Evolutionary conservation across 441 rosid genomes (phyloP).

Genomic region (Pelargonium fulgidum): DNA sequence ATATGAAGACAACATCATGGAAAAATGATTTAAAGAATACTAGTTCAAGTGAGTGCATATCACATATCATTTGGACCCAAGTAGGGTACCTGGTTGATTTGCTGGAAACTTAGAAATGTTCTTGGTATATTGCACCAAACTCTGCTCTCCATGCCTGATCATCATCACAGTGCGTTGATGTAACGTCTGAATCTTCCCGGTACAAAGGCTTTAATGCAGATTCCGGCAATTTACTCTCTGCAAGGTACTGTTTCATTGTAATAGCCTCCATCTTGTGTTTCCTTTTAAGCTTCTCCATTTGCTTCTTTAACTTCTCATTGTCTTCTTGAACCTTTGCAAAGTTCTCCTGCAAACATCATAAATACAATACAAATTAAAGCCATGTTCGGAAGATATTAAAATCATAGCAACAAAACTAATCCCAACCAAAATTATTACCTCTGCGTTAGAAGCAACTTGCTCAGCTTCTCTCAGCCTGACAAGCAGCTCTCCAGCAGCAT

Average conservation of each 20-base stretch:
- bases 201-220: constrained; percentile 63
- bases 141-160: constrained; percentile 85
- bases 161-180: constrained; percentile 30
- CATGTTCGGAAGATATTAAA: no score
- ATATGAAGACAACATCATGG: no score
- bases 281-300: constrained; percentile 71
- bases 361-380: no score
- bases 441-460: constrained; percentile 58
- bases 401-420: no score
- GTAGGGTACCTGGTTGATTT: background rate
- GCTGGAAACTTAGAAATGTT: constrained; percentile 38
- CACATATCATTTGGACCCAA: background rate
- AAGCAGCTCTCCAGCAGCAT: constrained; percentile 93
- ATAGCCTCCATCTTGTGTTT: constrained; percentile 88
- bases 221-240: constrained; percentile 77
- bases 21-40: background rate
- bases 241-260: constrained; percentile 75
- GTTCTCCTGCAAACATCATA: constrained; percentile 45
- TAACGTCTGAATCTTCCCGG: constrained; percentile 33
- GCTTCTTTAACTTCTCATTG: constrained; percentile 77
- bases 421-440: constrained; percentile 39
- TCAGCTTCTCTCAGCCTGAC: constrained; percentile 92
- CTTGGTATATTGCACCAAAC: constrained; percentile 68
- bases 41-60: background rate
- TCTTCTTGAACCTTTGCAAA: constrained; percentile 43